Evolutionary conservation across 495 filamentous ascomycete genomes (phyloP).

Genomic region (Penicillium lagena): DNA sequence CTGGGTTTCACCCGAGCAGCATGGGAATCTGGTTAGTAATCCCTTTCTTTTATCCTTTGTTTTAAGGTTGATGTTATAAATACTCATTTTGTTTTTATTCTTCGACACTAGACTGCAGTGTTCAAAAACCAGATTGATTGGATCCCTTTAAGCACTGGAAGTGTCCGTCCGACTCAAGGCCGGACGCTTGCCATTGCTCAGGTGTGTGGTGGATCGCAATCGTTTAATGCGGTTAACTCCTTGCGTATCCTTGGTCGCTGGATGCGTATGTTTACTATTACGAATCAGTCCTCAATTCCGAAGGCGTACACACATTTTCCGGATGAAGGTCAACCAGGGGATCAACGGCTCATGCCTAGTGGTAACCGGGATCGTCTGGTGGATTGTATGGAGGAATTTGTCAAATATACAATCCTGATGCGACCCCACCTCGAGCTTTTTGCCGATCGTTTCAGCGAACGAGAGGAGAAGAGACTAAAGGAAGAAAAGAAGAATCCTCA

Average conservation of each 20-base stretch:
- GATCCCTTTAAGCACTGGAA: conserved; percentile 59
- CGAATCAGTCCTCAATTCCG: conserved; percentile 63
- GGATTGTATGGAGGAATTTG: conserved; percentile 75
- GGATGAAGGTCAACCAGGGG: conserved; percentile 44
- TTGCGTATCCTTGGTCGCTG: conserved; percentile 63
- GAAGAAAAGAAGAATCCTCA: conserved; percentile 9
- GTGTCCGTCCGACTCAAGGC: conserved; percentile 63
- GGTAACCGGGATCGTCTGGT: conserved; percentile 61
- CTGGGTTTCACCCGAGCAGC: conserved; percentile 66
- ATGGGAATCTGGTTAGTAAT: conserved; percentile 54
- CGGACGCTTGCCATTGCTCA: conserved; percentile 60
- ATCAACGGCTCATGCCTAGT: conserved; percentile 51
- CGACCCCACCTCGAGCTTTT: conserved; percentile 55
- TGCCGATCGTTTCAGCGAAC: conserved; percentile 59
- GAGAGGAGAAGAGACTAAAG: conserved; percentile 25
- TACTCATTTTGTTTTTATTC: not conserved
- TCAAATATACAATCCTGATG: conserved; percentile 67
- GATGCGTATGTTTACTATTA: conserved; percentile 75
- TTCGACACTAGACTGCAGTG: conserved; percentile 46
- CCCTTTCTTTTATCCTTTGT: not conserved
- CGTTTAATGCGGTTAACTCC: conserved; percentile 70
- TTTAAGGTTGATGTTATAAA: not conserved
- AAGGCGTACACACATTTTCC: conserved; percentile 61
- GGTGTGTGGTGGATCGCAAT: conserved; percentile 62
- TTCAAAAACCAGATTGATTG: conserved; percentile 78